These are phyloP conservation scores for Tulasnella sp. DNA, from an alignment of 768 basidiomycete genomes.

Conservation along the genomic window DNA sequence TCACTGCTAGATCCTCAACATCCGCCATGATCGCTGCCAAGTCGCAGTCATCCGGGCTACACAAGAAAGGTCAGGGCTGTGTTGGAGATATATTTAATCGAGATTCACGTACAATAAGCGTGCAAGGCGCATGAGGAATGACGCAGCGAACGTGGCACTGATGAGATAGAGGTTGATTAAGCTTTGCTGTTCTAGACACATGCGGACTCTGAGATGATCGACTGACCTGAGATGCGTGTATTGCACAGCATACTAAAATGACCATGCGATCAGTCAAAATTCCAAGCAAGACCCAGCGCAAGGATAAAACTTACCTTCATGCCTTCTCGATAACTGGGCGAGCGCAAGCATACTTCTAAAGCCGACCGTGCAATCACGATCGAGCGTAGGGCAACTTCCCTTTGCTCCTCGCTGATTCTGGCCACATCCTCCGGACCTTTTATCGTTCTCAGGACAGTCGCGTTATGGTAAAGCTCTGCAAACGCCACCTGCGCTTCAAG, in stretches of 20 bases:
- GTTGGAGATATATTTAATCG: not conserved
- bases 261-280: slow-evolving; percentile 1
- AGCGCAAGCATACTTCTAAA: slow-evolving; percentile 75
- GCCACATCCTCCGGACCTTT: slow-evolving; percentile 78
- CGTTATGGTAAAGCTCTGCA: slow-evolving; percentile 75
- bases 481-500: slow-evolving; percentile 79
- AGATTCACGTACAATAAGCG: slow-evolving; percentile 64
- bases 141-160: slow-evolving; percentile 87
- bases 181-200: not conserved
- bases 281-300: slow-evolving; percentile 16
- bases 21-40: slow-evolving; percentile 58
- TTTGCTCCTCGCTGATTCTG: slow-evolving; percentile 68
- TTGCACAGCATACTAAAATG: slow-evolving; percentile 42
- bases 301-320: slow-evolving; percentile 53
- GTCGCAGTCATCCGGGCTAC: slow-evolving; percentile 72
- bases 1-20: slow-evolving; percentile 63
- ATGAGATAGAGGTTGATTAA: slow-evolving; percentile 28
- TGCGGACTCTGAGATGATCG: no score
- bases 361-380: slow-evolving; percentile 72
- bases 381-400: slow-evolving; percentile 67
- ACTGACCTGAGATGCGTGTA: slow-evolving; percentile 49
- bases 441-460: slow-evolving; percentile 71
- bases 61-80: slow-evolving; percentile 11
- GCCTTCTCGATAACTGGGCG: slow-evolving; percentile 75
- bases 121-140: slow-evolving; percentile 74